Evolutionary conservation across 228 moss, liverwort and hornwort species (phyloP).

Genomic region (Sphagnum magellanicum): DNA sequence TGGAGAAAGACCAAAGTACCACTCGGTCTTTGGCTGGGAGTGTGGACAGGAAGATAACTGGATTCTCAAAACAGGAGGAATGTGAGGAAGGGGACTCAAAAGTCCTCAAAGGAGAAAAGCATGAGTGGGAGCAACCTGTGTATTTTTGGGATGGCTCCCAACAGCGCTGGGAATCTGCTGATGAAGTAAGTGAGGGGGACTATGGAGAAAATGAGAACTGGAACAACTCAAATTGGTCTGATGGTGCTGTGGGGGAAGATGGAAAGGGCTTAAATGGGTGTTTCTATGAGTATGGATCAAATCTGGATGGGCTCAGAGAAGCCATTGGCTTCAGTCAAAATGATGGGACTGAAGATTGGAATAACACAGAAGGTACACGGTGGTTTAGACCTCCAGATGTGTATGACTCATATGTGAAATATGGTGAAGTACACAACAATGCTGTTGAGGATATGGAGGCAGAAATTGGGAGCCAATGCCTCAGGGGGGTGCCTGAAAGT

Average conservation of each 20-base stretch:
- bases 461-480: constrained; percentile 15
- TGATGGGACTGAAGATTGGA: background rate
- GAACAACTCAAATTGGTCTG: constrained; percentile 37
- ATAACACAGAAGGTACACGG: constrained; percentile 36
- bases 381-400: constrained; percentile 85
- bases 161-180: constrained; percentile 46
- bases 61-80: constrained; percentile 36
- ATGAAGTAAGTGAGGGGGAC: constrained; percentile 35
- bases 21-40: constrained; percentile 7
- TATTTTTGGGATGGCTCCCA: constrained; percentile 57
- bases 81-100: constrained; percentile 31
- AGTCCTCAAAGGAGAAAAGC: constrained; percentile 22
- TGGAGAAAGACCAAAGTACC: constrained; percentile 32
- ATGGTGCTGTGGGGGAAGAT: constrained; percentile 19
- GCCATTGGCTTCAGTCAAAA: background rate
- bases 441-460: constrained; percentile 18
- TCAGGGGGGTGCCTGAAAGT: background rate
- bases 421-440: constrained; percentile 23
- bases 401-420: constrained; percentile 58
- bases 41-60: background rate
- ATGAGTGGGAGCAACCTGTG: constrained; percentile 18
- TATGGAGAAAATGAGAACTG: constrained; percentile 37
- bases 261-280: constrained; percentile 20
- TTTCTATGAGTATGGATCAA: constrained; percentile 29
- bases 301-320: constrained; percentile 11